phyloP scores from a whole-genome alignment of 2,329 filamentous ascomycete genomes.

The Immersiporthe knoxdaviesiana region DNA sequence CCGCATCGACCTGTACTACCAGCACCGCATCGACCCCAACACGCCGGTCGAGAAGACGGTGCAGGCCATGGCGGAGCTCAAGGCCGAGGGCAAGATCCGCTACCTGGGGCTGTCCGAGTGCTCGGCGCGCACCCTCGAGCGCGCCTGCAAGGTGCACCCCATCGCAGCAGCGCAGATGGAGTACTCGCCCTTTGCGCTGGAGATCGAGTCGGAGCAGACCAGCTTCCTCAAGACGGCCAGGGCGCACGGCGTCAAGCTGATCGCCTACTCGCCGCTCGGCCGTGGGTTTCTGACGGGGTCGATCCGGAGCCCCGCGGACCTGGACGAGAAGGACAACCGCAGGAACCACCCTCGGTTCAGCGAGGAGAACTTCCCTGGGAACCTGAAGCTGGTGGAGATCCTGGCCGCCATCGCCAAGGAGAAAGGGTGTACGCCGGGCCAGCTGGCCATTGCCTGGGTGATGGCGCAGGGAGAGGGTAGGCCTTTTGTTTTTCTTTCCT shows the following conservation, averaged over 20 bases:
- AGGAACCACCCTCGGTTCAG: constrained; percentile 46
- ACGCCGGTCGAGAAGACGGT: constrained; percentile 53
- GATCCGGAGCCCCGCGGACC: constrained; percentile 48
- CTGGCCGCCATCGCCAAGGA: constrained; percentile 35
- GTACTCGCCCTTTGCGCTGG: constrained; percentile 56
- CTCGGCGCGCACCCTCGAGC: constrained; percentile 49
- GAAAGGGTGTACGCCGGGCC: constrained; percentile 48
- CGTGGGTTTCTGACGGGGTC: constrained; percentile 56
- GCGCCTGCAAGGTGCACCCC: constrained; percentile 51
- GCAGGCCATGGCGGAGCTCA: constrained; percentile 50
- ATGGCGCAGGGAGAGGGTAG: constrained; percentile 46
- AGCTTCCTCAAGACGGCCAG: constrained; percentile 53
- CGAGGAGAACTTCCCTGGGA: constrained; percentile 54
- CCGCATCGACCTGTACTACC: constrained; percentile 57
- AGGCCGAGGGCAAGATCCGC: constrained; percentile 54
- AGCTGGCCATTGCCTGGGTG: constrained; percentile 60
- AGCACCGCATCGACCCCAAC: constrained; percentile 51
- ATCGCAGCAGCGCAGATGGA: constrained; percentile 57
- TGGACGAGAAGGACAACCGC: constrained; percentile 47
- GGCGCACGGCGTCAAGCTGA: constrained; percentile 56
- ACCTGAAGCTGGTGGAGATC: constrained; percentile 42
- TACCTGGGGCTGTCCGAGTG: constrained; percentile 55
- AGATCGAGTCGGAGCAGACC: constrained; percentile 58
- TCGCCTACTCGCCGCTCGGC: constrained; percentile 60
- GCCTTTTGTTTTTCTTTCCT: background rate